These are phyloP conservation scores for Malus hybrid DNA, from an alignment of 331 rosid genomes.

Conservation along the genomic window DNA sequence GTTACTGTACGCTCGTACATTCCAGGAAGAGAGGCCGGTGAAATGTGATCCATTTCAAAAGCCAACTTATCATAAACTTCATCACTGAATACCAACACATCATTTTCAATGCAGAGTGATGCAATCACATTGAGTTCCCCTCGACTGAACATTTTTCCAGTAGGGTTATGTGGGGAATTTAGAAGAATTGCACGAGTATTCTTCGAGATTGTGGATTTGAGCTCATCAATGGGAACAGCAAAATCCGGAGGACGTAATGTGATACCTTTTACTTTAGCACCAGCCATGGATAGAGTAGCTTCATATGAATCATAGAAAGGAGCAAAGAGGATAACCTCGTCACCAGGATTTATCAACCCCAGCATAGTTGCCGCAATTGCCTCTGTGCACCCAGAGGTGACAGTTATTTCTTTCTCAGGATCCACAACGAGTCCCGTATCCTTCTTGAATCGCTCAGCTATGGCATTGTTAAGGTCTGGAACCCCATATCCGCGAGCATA, in stretches of 20 bases:
- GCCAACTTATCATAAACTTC: constrained; percentile 93
- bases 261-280: constrained; percentile 67
- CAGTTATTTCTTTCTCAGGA: constrained; percentile 82
- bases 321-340: constrained; percentile 91
- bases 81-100: constrained; percentile 66
- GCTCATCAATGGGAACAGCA: constrained; percentile 60
- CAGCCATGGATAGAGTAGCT: constrained; percentile 93
- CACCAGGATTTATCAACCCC: constrained; percentile 89
- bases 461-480: constrained; percentile 68
- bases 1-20: constrained; percentile 89
- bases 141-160: constrained; percentile 79
- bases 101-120: constrained; percentile 83
- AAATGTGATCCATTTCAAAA: constrained; percentile 90
- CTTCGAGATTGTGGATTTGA: constrained; percentile 57
- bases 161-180: constrained; percentile 86
- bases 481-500: constrained; percentile 85
- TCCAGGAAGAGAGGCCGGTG: constrained; percentile 78
- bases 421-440: constrained; percentile 66
- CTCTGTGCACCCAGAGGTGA: constrained; percentile 89
- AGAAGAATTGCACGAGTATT: constrained; percentile 74
- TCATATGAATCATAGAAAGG: constrained; percentile 92
- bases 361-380: constrained; percentile 89
- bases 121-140: constrained; percentile 69
- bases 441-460: constrained; percentile 79
- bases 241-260: constrained; percentile 80